Conservation (phyloP, 257 asterid species). For the Haberlea rhodopensis region DNA sequence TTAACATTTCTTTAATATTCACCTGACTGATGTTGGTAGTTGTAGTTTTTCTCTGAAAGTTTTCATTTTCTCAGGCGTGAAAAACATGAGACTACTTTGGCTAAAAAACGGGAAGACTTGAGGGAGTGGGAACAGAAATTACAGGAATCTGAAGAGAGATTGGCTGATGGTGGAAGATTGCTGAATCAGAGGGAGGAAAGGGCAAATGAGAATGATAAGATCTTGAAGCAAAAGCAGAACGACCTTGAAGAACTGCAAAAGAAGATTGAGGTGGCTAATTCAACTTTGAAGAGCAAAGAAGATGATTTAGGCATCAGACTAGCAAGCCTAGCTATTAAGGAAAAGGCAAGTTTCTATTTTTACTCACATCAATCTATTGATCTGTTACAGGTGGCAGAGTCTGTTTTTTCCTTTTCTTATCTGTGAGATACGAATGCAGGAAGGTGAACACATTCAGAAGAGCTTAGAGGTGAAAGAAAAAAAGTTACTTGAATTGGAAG, state of each 20-base stretch:
- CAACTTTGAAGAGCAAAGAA: slow-evolving; percentile 66
- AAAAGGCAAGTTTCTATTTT: slow-evolving; percentile 54
- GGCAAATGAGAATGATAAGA: slow-evolving; percentile 74
- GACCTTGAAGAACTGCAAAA: slow-evolving; percentile 68
- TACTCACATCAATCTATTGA: slow-evolving; percentile 5
- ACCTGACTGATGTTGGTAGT: not conserved
- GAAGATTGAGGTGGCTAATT: slow-evolving; percentile 60
- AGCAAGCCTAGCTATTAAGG: slow-evolving; percentile 53
- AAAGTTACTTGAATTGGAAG: slow-evolving; percentile 66
- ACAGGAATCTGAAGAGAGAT: slow-evolving; percentile 79
- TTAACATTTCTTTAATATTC: not conserved
- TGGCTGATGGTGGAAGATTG: slow-evolving; percentile 78
- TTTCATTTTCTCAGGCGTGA: slow-evolving; percentile 55
- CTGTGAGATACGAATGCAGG: slow-evolving; percentile 52
- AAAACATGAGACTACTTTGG: slow-evolving; percentile 52
- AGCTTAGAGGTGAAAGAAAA: slow-evolving; percentile 70
- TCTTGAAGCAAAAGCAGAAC: slow-evolving; percentile 61
- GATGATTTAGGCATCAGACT: slow-evolving; percentile 65
- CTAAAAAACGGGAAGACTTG: slow-evolving; percentile 84
- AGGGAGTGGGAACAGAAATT: slow-evolving; percentile 86
- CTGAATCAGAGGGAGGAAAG: slow-evolving; percentile 91
- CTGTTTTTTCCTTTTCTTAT: slow-evolving; percentile 13
- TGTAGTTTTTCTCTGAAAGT: not conserved
- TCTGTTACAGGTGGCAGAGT: not conserved
- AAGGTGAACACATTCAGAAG: slow-evolving; percentile 52